Evolutionary conservation across 2,329 filamentous ascomycete genomes (phyloP).

Genomic region (Penicillium decumbens): DNA sequence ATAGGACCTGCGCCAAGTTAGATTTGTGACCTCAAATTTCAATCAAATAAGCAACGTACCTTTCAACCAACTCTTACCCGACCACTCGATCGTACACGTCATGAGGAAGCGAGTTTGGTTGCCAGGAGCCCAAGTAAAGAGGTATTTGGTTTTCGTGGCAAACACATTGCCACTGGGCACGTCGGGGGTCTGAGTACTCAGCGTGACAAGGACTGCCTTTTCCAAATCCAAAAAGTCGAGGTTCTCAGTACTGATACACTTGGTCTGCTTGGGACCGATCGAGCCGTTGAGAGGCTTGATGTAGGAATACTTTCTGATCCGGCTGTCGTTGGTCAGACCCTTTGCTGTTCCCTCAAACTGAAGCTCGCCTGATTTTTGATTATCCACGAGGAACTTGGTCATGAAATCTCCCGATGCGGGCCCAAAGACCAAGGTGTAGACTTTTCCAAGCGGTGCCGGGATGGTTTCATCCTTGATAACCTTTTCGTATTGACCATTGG

Average conservation of each 20-base stretch:
- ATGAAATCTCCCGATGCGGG: constrained; percentile 74
- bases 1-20: constrained; percentile 66
- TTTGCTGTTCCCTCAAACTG: constrained; percentile 77
- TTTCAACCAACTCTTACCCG: constrained; percentile 96
- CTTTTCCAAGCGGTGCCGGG: constrained; percentile 80
- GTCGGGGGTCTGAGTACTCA: constrained; percentile 84
- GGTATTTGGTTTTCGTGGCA: constrained; percentile 87
- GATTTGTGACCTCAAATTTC: constrained; percentile 7
- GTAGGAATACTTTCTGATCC: constrained; percentile 71
- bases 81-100: constrained; percentile 92
- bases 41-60: constrained; percentile 51
- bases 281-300: constrained; percentile 82
- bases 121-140: constrained; percentile 83
- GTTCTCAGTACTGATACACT: constrained; percentile 81
- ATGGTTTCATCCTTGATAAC: constrained; percentile 80
- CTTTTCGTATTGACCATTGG: constrained; percentile 74
- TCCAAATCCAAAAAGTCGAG: constrained; percentile 84
- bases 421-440: constrained; percentile 86
- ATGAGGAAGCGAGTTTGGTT: constrained; percentile 81
- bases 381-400: constrained; percentile 75
- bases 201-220: constrained; percentile 75
- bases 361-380: constrained; percentile 86
- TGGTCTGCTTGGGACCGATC: constrained; percentile 90
- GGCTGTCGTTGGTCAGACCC: constrained; percentile 69
- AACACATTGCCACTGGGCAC: constrained; percentile 93